Evolutionary conservation across 176 grass and related monocot genomes (phyloP).

Genomic region (Themeda triandra): DNA sequence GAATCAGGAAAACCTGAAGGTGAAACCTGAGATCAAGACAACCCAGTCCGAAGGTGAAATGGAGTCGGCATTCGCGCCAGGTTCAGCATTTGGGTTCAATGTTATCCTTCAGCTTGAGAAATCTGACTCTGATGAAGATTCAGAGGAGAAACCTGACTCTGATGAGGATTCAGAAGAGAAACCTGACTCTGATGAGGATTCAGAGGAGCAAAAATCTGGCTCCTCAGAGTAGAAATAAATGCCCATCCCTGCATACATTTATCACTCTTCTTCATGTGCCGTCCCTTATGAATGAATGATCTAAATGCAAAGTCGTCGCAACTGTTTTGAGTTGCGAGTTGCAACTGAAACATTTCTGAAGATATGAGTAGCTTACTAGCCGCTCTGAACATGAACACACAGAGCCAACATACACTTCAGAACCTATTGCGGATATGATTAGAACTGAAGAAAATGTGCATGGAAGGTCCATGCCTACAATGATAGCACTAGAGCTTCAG

Average conservation of each 20-base stretch:
- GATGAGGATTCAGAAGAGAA: slow-evolving; percentile 6
- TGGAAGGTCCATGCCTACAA: slow-evolving; percentile 5
- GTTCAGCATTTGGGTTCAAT: slow-evolving; percentile 54
- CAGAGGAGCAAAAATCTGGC: slow-evolving; percentile 5
- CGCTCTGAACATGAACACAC: neutral
- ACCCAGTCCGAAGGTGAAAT: slow-evolving; percentile 53
- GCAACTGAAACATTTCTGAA: slow-evolving; percentile 21
- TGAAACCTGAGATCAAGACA: slow-evolving; percentile 59
- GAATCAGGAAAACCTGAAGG: slow-evolving; percentile 55
- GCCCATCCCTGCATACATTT: neutral
- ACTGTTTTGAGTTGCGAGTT: slow-evolving; percentile 19
- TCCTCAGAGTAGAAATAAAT: slow-evolving; percentile 2
- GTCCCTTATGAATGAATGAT: slow-evolving; percentile 4
- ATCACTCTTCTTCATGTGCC: neutral
- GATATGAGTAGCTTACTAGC: slow-evolving; percentile 9
- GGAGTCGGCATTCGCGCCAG: slow-evolving; percentile 52
- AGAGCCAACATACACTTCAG: neutral
- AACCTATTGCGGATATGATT: neutral
- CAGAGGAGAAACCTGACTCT: neutral
- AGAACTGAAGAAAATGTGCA: slow-evolving; percentile 8
- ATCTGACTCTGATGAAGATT: slow-evolving; percentile 26
- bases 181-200: slow-evolving; percentile 1
- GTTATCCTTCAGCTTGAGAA: slow-evolving; percentile 48
- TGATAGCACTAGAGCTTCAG: slow-evolving; percentile 15
- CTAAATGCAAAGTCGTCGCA: slow-evolving; percentile 4